These are phyloP conservation scores for Exsudoporus floridanus DNA, from an alignment of 1,284 basidiomycete species.

Conservation along the genomic window DNA sequence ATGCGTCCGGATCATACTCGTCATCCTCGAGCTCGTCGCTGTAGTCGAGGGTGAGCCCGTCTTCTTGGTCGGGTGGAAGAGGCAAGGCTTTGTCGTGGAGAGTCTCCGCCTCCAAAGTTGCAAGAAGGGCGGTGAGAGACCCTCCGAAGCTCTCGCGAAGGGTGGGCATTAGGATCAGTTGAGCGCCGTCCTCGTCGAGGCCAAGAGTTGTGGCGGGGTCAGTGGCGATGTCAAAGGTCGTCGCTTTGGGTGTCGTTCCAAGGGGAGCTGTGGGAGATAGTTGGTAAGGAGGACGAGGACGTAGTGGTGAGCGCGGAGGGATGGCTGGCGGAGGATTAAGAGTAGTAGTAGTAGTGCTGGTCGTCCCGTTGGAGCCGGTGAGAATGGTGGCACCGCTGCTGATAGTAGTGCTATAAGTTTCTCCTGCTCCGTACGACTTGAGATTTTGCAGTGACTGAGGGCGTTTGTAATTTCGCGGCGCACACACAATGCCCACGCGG, in stretches of 20 bases:
- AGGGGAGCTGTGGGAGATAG: neutral
- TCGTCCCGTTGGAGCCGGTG: constrained; percentile 7
- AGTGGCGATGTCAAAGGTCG: constrained; percentile 3
- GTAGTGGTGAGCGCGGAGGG: constrained; percentile 33
- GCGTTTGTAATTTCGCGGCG: constrained; percentile 35
- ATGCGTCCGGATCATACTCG: constrained; percentile 24
- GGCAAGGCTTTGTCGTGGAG: constrained; percentile 34
- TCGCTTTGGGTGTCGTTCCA: constrained; percentile 14
- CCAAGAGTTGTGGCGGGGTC: neutral
- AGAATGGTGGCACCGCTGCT: constrained; percentile 8
- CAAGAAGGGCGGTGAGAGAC: constrained; percentile 30
- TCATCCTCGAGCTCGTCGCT: constrained; percentile 31
- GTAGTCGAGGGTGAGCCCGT: constrained; percentile 18
- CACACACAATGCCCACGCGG: constrained; percentile 33
- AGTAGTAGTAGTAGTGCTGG: neutral
- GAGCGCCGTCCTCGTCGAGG: constrained; percentile 11
- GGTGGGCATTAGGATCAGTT: constrained; percentile 26
- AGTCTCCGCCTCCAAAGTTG: constrained; percentile 31
- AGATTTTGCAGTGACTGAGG: constrained; percentile 32
- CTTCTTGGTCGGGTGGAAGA: constrained; percentile 28
- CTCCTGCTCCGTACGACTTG: constrained; percentile 16
- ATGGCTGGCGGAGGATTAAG: constrained; percentile 21
- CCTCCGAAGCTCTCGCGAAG: constrained; percentile 32
- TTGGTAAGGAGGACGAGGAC: constrained; percentile 14
- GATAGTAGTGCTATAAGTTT: constrained; percentile 15